Base-by-base conservation (phyloP, 495 filamentous ascomycete species). In the Aspergillus carlsbadensis region DNA sequence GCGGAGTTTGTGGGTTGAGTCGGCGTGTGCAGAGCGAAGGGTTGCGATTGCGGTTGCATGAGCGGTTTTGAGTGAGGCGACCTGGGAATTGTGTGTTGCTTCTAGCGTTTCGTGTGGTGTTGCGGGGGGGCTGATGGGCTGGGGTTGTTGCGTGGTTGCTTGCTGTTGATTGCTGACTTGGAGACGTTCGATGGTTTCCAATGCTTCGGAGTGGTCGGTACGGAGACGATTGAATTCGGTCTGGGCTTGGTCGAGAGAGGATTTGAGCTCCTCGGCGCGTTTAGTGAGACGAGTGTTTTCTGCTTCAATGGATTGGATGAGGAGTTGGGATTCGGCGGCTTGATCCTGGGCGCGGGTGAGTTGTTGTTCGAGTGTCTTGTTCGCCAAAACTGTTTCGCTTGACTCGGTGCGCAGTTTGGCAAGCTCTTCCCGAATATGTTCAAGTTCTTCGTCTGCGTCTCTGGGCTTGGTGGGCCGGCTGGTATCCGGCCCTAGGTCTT, bases 171-270 rank as follows among this genome's bases (percentile, higher is more conserved):
- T n/a, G 18, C 1, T 45, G 55, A 94, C 90, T 65, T 94, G 90
- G 63, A 98, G 81, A 46, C 90, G 83, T 67, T 95, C 92, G 70
- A 93, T 85, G 60, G 89, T 97, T 47, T 84, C 81, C 0, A 86
- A 80, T 20, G 66, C 67, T 40, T 67, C 62, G 18, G 69, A 67
- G 43, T 77, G 70, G 24, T 71, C 62, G 20, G 74, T 68, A 64
- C 67, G 65, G 6, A 69, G 54, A n/a, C 63, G 66, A 29, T 60
- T 62, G 4, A 75, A 48, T 13, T 78, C 75, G 10, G 63, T 57
- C 8, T 73, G 62, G 6, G 68, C 56, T 29, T 74, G 70, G 54
- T 66, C 64, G 24, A 78, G 62, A 15, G 56, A 64, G 13, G 70
- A 58, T 29, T 61, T 75, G 13, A 75, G 58, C 20, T 77, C 73